Evolutionary conservation across 2,329 filamentous ascomycete genomes (phyloP).

Genomic region (Bimuria novae-zelandiae): DNA sequence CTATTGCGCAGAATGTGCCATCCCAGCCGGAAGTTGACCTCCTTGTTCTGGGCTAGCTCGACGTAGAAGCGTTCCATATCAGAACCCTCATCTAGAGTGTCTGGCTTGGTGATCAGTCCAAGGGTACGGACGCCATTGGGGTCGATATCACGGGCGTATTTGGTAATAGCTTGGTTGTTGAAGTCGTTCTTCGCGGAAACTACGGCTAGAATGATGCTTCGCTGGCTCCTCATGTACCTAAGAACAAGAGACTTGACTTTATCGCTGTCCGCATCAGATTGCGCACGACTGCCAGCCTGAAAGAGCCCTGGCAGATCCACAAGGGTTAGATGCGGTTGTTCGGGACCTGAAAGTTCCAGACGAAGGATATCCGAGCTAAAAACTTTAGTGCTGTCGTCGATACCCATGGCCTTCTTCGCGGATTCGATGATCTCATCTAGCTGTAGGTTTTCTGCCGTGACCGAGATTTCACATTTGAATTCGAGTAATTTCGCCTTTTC

Average conservation of each 20-base stretch:
- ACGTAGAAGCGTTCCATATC: conserved; percentile 49
- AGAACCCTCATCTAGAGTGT: conserved; percentile 48
- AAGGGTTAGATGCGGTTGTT: conserved; percentile 32
- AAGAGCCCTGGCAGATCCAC: conserved; percentile 49
- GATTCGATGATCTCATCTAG: conserved; percentile 44
- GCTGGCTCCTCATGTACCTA: conserved; percentile 60
- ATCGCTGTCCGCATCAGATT: conserved; percentile 40
- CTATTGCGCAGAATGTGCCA: conserved; percentile 60
- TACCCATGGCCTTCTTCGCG: conserved; percentile 58
- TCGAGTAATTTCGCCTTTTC: conserved; percentile 12
- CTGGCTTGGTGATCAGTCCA: conserved; percentile 62
- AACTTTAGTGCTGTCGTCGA: conserved; percentile 12
- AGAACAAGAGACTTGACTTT: conserved; percentile 46
- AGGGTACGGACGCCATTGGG: conserved; percentile 54
- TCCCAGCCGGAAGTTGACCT: conserved; percentile 50
- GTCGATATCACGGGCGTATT: conserved; percentile 55
- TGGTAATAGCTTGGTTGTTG: conserved; percentile 61
- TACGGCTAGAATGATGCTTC: conserved; percentile 64
- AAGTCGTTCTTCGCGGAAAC: conserved; percentile 51
- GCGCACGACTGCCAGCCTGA: conserved; percentile 32
- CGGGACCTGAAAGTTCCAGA: conserved; percentile 28
- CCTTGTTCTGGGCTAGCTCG: conserved; percentile 43
- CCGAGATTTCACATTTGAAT: conserved; percentile 8
- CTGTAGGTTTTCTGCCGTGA: conserved; percentile 4
- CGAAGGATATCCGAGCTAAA: conserved; percentile 33